Evolutionary conservation across 2,329 filamentous ascomycete genomes (phyloP), one percentile per base, ranked within the genome.

Genomic region (Catunica adiposa): DNA sequence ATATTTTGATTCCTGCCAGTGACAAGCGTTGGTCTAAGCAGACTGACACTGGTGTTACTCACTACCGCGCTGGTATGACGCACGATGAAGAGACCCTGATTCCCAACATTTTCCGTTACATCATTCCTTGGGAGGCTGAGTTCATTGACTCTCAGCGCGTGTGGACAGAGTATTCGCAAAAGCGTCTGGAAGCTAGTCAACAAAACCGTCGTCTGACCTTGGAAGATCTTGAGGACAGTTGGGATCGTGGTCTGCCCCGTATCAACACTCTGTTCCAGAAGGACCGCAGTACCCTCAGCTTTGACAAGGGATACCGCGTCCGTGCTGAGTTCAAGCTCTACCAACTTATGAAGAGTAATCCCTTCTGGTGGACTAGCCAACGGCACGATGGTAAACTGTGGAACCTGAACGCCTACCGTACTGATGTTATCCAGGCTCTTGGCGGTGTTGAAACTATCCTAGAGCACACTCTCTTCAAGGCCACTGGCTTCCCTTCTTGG

Each of bases 241-340:
- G 92, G 92, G 94, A 98, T 66, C 87, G 92, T 62, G 92, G 92
- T 73, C 75, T 98, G 54, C 92, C 92, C 17, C 86, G 92, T 71
- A 98, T 98, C 72, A 98, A 98, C 67, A 98, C 92, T 0, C 75
- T 98, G 1, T 98, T 98, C 80, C 92, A 98, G 67, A 98, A 98
- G 69, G 92, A 98, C 63, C 79, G 92, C 64, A 96, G 89, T 67
- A 98, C 92, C 0, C 77, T 98, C 60, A 94, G 88, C 64, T 98
- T 98, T 65, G 92, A 98, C 73, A 98, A 98, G 71, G 92, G 92
- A 55, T 98, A 97, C 82, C 84, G 92, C 62, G 83, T 89, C 14
- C 79, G 92, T 55, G 88, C 90, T 9, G 92, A 98, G 67, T 98
- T 98, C 75, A 98, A 98, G 75, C 83, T 92, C 29, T 98, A 97